A percentile compares a stretch with the other conserved stretches of the same genome.
phyloP scores from a whole-genome alignment of 2,329 filamentous ascomycete genomes.

The Thielaviopsis punctulata region DNA sequence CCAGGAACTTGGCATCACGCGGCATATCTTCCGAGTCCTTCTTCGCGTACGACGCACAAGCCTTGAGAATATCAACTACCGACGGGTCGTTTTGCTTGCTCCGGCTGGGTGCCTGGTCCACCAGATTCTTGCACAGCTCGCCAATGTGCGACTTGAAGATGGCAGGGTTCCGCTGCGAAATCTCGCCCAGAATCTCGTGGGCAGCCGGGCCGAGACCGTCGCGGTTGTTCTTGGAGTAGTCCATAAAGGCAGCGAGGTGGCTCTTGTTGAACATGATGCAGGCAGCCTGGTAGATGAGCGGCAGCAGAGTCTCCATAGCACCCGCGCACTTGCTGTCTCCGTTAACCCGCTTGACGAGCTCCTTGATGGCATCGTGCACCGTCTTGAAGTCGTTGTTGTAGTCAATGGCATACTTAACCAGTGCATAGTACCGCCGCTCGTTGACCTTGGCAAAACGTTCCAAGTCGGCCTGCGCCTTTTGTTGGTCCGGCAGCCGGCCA shows the following conservation, averaged over 20 bases:
- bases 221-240: conserved; percentile 69
- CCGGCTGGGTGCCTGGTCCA: conserved; percentile 59
- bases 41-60: conserved; percentile 79
- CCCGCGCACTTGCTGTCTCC: conserved; percentile 24
- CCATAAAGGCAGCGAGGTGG: conserved; percentile 79
- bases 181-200: conserved; percentile 80
- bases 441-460: conserved; percentile 84
- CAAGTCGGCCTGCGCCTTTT: conserved; percentile 57
- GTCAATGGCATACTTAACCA: conserved; percentile 71
- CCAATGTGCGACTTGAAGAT: conserved; percentile 86
- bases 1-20: conserved; percentile 60
- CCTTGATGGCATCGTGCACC: conserved; percentile 76
- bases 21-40: conserved; percentile 74
- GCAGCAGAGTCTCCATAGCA: conserved; percentile 62
- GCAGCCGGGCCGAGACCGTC: conserved; percentile 61
- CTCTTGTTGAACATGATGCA: conserved; percentile 86
- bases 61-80: conserved; percentile 82
- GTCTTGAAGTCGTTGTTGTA: conserved; percentile 84
- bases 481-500: conserved; percentile 57
- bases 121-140: conserved; percentile 73
- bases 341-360: conserved; percentile 68
- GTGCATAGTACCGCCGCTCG: conserved; percentile 75
- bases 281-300: conserved; percentile 68
- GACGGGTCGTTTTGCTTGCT: conserved; percentile 49
- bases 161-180: conserved; percentile 74